Evolutionary conservation across 305 asterid genomes (phyloP).

Genomic region (Petunia hybrid): DNA sequence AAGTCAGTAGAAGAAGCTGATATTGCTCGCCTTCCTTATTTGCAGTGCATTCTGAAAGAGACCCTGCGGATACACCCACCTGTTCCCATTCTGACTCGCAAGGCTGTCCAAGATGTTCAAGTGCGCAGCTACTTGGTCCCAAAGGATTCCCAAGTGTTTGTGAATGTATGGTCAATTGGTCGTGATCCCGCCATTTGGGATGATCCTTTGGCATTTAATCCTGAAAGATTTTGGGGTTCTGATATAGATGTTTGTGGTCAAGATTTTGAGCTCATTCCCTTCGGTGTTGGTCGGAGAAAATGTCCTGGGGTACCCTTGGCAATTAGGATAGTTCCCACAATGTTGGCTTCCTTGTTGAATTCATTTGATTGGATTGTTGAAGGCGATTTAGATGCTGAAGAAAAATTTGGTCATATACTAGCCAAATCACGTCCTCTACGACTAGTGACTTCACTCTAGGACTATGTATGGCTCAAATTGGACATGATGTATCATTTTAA

Average conservation of each 20-base stretch:
- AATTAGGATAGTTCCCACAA: constrained; percentile 15
- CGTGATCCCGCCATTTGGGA: constrained; percentile 32
- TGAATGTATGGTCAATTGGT: constrained; percentile 27
- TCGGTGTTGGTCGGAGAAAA: constrained; percentile 30
- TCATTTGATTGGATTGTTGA: not conserved
- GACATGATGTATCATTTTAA: not conserved
- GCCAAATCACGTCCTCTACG: constrained; percentile 13
- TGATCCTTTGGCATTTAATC: constrained; percentile 26
- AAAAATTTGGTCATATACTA: constrained; percentile 8
- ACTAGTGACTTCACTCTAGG: not conserved
- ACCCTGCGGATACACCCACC: constrained; percentile 6
- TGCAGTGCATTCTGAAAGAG: constrained; percentile 21
- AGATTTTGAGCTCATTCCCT: constrained; percentile 19
- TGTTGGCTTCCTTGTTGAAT: no score
- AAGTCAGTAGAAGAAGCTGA: constrained; percentile 26
- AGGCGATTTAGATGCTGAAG: not conserved
- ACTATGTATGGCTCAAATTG: not conserved
- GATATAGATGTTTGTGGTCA: constrained; percentile 20
- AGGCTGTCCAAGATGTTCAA: not conserved
- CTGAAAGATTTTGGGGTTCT: constrained; percentile 24
- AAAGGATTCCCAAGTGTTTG: constrained; percentile 26
- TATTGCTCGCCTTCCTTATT: constrained; percentile 24
- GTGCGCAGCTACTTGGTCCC: constrained; percentile 27
- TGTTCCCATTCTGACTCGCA: constrained; percentile 16
- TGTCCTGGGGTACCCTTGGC: constrained; percentile 31